Evolutionary conservation across 164 flowering plant species (phyloP).

Genomic region (Vitis riparia): DNA sequence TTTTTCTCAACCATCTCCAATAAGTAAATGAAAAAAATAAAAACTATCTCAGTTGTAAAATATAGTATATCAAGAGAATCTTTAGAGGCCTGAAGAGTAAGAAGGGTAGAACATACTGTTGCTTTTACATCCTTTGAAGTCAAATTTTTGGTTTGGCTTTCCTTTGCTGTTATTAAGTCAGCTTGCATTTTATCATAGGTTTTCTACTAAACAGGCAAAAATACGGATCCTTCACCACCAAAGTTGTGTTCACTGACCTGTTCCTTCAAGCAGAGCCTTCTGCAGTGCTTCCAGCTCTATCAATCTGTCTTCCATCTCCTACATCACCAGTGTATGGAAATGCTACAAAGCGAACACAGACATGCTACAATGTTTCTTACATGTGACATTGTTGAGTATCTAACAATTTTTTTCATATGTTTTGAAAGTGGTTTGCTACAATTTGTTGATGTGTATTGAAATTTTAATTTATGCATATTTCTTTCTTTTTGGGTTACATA

Average conservation of each 20-base stretch:
- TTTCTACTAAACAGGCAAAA: not conserved
- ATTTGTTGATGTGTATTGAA: too few relatives aligned
- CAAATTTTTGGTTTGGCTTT: slow-evolving; percentile 66
- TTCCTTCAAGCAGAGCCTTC: slow-evolving; percentile 82
- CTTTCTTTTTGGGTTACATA: too few relatives aligned
- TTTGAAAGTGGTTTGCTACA: too few relatives aligned
- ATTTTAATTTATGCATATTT: too few relatives aligned
- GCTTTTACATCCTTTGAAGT: slow-evolving; percentile 78
- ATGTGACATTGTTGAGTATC: too few relatives aligned
- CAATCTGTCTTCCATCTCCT: slow-evolving; percentile 85
- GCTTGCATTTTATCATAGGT: slow-evolving; percentile 79
- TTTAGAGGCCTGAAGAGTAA: not conserved
- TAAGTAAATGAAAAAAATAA: slow-evolving; percentile 43
- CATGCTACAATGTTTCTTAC: too few relatives aligned
- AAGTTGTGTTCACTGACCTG: slow-evolving; percentile 40
- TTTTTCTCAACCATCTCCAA: slow-evolving; percentile 84
- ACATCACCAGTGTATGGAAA: slow-evolving; percentile 19
- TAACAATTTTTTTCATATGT: too few relatives aligned
- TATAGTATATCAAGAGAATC: not conserved
- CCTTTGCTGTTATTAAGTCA: slow-evolving; percentile 58
- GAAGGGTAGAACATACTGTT: slow-evolving; percentile 46
- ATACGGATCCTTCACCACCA: not conserved
- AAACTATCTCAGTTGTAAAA: slow-evolving; percentile 3
- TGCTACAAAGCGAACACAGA: too few relatives aligned
- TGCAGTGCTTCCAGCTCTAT: slow-evolving; percentile 84